phyloP scores from a whole-genome alignment of 1,139 yeast genomes.

The Scheffersomyces lignicola region DNA sequence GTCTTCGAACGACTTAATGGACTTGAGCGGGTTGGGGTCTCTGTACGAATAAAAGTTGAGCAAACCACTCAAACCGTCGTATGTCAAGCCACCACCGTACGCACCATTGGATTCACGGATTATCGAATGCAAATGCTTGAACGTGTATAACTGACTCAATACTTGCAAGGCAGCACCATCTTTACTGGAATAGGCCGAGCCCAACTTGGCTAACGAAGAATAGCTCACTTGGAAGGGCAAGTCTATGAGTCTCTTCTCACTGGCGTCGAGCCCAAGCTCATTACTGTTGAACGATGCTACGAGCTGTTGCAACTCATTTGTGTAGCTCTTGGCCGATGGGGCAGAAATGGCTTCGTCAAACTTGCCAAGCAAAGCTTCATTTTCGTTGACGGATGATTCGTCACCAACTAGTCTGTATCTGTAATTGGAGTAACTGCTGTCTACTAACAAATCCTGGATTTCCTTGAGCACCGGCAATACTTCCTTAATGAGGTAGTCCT shows the following conservation, averaged over 20 bases:
- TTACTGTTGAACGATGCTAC: constrained; percentile 11
- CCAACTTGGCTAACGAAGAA: constrained; percentile 67
- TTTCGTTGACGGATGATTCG: constrained; percentile 34
- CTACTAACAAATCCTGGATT: constrained; percentile 49
- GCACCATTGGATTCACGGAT: constrained; percentile 97
- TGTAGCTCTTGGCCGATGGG: no score
- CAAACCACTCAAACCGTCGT: constrained; percentile 78
- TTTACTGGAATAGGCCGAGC: constrained; percentile 63
- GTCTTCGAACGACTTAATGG: constrained; percentile 60
- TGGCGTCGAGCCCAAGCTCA: constrained; percentile 7
- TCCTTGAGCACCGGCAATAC: constrained; percentile 64
- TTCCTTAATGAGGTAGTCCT: constrained; percentile 49
- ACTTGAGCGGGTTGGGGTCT: constrained; percentile 82
- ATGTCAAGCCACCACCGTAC: constrained; percentile 92
- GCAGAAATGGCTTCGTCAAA: constrained; percentile 28
- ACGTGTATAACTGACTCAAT: constrained; percentile 76
- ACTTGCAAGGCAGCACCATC: constrained; percentile 90
- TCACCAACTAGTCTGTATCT: constrained; percentile 65
- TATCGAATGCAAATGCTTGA: constrained; percentile 82
- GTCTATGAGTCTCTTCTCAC: constrained; percentile 49
- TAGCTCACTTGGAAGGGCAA: constrained; percentile 91
- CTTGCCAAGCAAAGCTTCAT: constrained; percentile 39
- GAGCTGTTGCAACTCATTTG: no score
- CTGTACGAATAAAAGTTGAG: constrained; percentile 86
- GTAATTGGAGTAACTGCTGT: constrained; percentile 32